phyloP scores from a whole-genome alignment of 208 protist species.

The Crithidia sp. region DNA sequence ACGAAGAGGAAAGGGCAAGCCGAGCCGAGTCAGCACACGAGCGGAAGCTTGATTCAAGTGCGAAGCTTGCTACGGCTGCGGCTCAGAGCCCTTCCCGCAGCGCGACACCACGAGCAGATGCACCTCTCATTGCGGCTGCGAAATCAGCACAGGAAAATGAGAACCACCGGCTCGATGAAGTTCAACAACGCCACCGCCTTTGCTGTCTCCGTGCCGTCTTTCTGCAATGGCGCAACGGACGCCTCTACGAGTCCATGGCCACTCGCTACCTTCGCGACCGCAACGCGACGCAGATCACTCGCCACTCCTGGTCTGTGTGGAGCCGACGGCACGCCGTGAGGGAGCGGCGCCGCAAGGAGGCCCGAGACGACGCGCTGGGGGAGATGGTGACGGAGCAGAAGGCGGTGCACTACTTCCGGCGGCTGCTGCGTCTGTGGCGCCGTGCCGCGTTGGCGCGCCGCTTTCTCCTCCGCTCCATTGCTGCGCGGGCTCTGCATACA shows the following conservation, averaged over 20 bases:
- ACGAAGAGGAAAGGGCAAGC: too few relatives aligned
- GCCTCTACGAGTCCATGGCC: constrained; percentile 40
- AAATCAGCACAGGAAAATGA: neutral
- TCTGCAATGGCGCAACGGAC: constrained; percentile 45
- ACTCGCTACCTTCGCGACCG: constrained; percentile 23
- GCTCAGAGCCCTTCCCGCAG: too few relatives aligned
- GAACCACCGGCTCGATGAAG: neutral
- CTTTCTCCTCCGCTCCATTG: constrained; percentile 24
- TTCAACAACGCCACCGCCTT: neutral
- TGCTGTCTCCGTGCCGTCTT: neutral
- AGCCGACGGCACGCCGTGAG: neutral
- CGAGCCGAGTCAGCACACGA: too few relatives aligned
- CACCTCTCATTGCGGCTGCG: too few relatives aligned
- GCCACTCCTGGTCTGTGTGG: constrained; percentile 40
- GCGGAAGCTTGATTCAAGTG: too few relatives aligned
- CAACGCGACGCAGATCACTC: neutral
- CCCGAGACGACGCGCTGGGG: constrained; percentile 28
- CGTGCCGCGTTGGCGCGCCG: constrained; percentile 11
- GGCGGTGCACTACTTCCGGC: constrained; percentile 18
- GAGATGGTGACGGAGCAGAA: constrained; percentile 34
- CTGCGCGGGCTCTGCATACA: constrained; percentile 9
- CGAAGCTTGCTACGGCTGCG: too few relatives aligned
- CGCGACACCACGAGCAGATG: too few relatives aligned
- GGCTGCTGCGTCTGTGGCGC: constrained; percentile 24
- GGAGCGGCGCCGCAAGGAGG: constrained; percentile 8